Base-by-base conservation (phyloP, 2,329 filamentous ascomycete genomes). In the Talaromyces sp. region DNA sequence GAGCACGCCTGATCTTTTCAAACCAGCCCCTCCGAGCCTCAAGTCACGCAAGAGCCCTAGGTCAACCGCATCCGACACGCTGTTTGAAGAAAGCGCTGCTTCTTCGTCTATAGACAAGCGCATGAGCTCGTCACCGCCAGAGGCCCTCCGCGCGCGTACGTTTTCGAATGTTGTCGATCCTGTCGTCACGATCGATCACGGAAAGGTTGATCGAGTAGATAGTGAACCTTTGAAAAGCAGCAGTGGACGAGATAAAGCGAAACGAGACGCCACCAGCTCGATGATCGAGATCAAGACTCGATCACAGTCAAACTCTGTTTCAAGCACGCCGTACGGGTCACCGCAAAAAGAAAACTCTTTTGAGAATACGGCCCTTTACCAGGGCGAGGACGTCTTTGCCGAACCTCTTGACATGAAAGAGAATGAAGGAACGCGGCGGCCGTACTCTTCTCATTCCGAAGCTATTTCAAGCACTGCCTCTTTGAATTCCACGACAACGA, bases 261-360 rank as follows among this genome's bases (percentile, higher is more conserved):
- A 86, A 56, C 80, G 80, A 62, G 79, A 85, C 69, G 88, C 88
- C 27, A 81, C 82, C 25, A 84, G 80, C 65, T 81, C 84, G 28
- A 91, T 92, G 81, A 87, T 88, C 59, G 86, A 85, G 44, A 79
- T 91, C 44, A 86, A 88, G n/a, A 83, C 80, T 19, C 81, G 84
- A 19, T 85, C 88, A 0, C 81, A 84, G 39, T 80, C 83, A n/a
- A 73, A 75, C 25, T 84, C 85, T 1, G 82, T 85, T 1, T 70
- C 74, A 7, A 77, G 78, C 13, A 81, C 82, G 0, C 79, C 81
- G 7, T 61, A 77, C 39, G 76, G 76, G 54, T 81, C 80, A 52
- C 77, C 80, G 28, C 69, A 75, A 7, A 68, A 67, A n/a, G 72
- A 70, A 36, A 67, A 72, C 70, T 49, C 71, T 67, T 65, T 77